Percentiles rank a stretch among this genome's conserved stretches.
Evolutionary conservation across 148 eudicot species (phyloP).

Genomic region (Rhododendron simsii): DNA sequence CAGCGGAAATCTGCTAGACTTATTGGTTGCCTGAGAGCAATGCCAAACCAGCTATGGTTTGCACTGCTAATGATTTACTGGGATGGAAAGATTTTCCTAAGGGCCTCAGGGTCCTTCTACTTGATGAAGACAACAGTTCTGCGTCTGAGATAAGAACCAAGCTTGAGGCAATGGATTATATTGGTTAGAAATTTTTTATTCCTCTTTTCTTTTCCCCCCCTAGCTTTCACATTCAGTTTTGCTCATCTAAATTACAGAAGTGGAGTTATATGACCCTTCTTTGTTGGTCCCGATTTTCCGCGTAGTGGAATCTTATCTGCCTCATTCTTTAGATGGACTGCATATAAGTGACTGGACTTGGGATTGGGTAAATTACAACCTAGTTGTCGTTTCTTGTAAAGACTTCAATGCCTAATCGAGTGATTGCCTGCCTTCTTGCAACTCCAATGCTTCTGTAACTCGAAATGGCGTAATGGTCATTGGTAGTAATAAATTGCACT

Average conservation of each 20-base stretch:
- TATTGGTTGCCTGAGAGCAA: conserved; percentile 35
- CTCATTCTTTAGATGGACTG: neutral
- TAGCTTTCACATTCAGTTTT: neutral
- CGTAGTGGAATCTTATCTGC: neutral
- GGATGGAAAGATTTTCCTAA: conserved; percentile 85
- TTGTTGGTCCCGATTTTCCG: neutral
- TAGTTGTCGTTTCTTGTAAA: neutral
- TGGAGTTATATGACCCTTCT: neutral
- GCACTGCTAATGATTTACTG: conserved; percentile 67
- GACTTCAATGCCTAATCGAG: neutral
- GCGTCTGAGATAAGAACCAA: conserved; percentile 56
- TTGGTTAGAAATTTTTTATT: conserved; percentile 37
- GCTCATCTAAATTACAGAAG: neutral
- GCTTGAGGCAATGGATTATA: conserved; percentile 72
- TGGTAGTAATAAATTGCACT: neutral
- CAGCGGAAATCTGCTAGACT: neutral
- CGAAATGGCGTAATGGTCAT: neutral
- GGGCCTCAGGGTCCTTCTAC: conserved; percentile 80
- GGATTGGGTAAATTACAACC: neutral
- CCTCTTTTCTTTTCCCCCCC: neutral
- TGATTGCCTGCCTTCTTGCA: neutral
- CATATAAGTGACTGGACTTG: neutral
- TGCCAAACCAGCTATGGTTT: conserved; percentile 82
- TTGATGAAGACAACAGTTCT: conserved; percentile 53
- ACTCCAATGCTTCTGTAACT: neutral